Conservation (phyloP, 306 rosid genomes). For the Lagenaria siceraria region DNA sequence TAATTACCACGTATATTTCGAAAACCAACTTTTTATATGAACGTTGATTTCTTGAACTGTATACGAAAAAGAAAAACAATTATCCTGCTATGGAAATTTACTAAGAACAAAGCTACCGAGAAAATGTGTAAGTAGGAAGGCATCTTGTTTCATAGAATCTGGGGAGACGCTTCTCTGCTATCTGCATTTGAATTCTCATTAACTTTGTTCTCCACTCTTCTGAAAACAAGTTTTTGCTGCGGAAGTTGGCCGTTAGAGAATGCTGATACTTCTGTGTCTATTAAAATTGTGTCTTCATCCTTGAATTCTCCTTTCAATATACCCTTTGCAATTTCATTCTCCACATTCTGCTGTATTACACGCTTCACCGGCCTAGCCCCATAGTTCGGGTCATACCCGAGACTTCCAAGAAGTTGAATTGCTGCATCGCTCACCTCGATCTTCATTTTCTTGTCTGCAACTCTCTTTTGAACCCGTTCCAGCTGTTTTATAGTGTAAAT, state of each 20-base stretch:
- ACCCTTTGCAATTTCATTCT: constrained; percentile 88
- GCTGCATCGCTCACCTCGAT: constrained; percentile 69
- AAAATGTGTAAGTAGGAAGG: background rate
- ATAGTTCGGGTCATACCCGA: constrained; percentile 87
- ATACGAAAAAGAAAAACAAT: background rate
- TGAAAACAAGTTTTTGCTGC: constrained; percentile 62
- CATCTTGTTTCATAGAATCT: constrained; percentile 15
- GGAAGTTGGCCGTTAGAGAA: constrained; percentile 75
- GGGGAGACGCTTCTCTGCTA: constrained; percentile 33
- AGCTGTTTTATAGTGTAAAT: constrained; percentile 22
- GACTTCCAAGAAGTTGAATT: constrained; percentile 69
- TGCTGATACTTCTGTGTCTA: constrained; percentile 80
- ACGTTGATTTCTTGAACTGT: too few relatives aligned
- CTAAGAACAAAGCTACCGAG: background rate
- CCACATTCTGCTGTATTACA: constrained; percentile 85
- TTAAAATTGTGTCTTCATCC: constrained; percentile 57
- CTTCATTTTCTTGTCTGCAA: constrained; percentile 79
- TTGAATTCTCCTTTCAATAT: constrained; percentile 86
- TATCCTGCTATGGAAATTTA: background rate
- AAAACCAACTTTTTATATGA: too few relatives aligned
- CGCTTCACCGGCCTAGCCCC: constrained; percentile 98
- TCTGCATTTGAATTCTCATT: constrained; percentile 23
- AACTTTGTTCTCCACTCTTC: constrained; percentile 25
- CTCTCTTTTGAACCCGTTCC: constrained; percentile 81
- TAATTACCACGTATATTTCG: too few relatives aligned